Conservation (phyloP, 495 filamentous ascomycete species). For the Saxispiralis lemnorum region DNA sequence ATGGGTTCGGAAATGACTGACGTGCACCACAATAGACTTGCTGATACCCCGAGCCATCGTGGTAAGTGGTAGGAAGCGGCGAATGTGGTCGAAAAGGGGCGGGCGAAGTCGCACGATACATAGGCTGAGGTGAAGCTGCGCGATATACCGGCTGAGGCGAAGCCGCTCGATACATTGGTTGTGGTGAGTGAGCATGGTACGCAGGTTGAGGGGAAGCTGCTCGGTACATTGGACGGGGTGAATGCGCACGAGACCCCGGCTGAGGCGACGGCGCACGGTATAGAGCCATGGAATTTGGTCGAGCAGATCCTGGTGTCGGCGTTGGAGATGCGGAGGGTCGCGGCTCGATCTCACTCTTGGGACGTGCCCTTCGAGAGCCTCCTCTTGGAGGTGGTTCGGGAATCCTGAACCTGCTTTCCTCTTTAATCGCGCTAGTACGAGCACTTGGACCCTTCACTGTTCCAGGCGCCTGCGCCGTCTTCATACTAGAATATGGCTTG, state of each 20-base stretch:
- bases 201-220: conserved; percentile 6
- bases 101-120: conserved; percentile 18
- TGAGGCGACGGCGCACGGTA: conserved; percentile 21
- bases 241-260: conserved; percentile 23
- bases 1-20: conserved; percentile 18
- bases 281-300: conserved; percentile 19
- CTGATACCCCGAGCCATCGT: conserved; percentile 14
- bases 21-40: conserved; percentile 13
- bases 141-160: conserved; percentile 21
- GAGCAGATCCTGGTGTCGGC: conserved; percentile 12
- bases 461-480: conserved; percentile 17
- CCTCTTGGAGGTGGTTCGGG: conserved; percentile 11
- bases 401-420: conserved; percentile 6
- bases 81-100: conserved; percentile 17
- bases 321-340: conserved; percentile 6
- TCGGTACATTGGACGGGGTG: background rate
- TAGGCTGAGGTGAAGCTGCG: conserved; percentile 3
- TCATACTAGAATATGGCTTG: conserved; percentile 28
- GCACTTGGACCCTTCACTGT: conserved; percentile 2
- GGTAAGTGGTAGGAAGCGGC: conserved; percentile 13
- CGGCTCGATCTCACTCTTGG: background rate
- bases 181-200: conserved; percentile 7
- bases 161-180: conserved; percentile 14
- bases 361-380: conserved; percentile 2
- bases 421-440: background rate